Evolutionary conservation across 2,329 filamentous ascomycete genomes (phyloP), one percentile per base, ranked within the genome.

Genomic region (Conoideocrella luteorostrata): DNA sequence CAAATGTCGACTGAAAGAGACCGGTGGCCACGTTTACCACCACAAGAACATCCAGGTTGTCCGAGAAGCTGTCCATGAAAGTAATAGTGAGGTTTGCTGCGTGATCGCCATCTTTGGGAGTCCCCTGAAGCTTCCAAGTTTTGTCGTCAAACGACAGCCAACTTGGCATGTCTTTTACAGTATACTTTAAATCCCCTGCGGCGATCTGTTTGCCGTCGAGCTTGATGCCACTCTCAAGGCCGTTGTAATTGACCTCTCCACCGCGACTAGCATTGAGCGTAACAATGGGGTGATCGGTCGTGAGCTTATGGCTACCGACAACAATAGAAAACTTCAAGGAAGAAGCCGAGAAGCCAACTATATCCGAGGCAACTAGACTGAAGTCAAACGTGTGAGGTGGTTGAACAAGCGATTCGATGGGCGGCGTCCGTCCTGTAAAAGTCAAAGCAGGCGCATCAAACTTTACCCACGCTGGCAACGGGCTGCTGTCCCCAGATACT

Each of bases 401-500:
- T 24, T 82, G 76, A 28, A 80, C 64, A 9, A 84, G 68, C 22
- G 78, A 79, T 46, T 77, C 74, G 37, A 80, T 70, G 1, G 80
- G 67, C 1, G 88, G 88, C 2, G 84, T 84, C 26, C 66, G 77
- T 20, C 89, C 89, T 1, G 75, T 77, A 54, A 95, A 94, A 1
- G 72, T 73, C 30, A 95, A 66, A 1, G 64, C 70, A 2, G 59
- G 59, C 1, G 75, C 58, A 52, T 93, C 77, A 56, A 95, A 95
- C n/a, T 68, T 67, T 35, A 95, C 69, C 89, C 89, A 95, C 1
- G 88, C 82, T 17, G 89, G 89, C 28, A 95, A 67, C 28, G 89
- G 88, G n/a, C 85, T 86, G 56, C 86, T 86, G 56, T 91, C 77
- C 5, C 71, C 72, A 4, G 86, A 84, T 3, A 84, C 80, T 7